phyloP scores from a whole-genome alignment of 2,329 filamentous ascomycete genomes.

The Stagonosporopsis chrysanthemi region DNA sequence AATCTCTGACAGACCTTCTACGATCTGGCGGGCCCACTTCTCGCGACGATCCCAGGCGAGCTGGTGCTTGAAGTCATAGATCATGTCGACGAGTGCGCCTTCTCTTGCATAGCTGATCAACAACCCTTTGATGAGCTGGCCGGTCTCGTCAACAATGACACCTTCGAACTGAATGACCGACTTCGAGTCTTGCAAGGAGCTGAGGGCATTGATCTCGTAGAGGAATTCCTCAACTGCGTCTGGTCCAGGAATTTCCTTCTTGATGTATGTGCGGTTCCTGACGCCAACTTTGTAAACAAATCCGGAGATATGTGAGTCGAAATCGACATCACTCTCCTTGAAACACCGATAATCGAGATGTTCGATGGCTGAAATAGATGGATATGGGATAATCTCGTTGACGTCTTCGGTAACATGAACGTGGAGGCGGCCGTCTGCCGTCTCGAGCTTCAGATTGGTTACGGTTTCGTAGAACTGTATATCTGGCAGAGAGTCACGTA shows the following conservation, averaged over 20 bases:
- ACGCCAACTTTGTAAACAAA: conserved; percentile 94
- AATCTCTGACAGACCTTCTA: conserved; percentile 87
- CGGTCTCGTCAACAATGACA: conserved; percentile 81
- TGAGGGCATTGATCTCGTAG: conserved; percentile 96
- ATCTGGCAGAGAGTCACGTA: conserved; percentile 87
- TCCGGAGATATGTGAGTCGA: conserved; percentile 92
- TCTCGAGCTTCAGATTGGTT: conserved; percentile 93
- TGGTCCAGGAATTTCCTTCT: conserved; percentile 96
- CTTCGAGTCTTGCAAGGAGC: conserved; percentile 72
- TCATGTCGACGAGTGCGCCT: conserved; percentile 87
- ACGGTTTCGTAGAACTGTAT: conserved; percentile 97
- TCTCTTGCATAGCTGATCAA: conserved; percentile 87
- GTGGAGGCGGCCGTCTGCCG: conserved; percentile 83
- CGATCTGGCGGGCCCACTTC: conserved; percentile 90
- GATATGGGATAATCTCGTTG: conserved; percentile 92
- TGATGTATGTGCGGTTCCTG: conserved; percentile 77
- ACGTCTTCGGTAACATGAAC: conserved; percentile 98
- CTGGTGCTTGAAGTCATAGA: conserved; percentile 76
- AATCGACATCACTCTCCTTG: conserved; percentile 77
- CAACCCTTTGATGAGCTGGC: conserved; percentile 80
- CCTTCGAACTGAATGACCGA: conserved; percentile 88
- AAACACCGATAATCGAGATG: conserved; percentile 70
- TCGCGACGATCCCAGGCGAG: conserved; percentile 76
- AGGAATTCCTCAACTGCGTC: conserved; percentile 96
- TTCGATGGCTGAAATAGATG: conserved; percentile 73